phyloP scores from a whole-genome alignment of 2,329 filamentous ascomycete genomes.

The Chaetomium strumarium region DNA sequence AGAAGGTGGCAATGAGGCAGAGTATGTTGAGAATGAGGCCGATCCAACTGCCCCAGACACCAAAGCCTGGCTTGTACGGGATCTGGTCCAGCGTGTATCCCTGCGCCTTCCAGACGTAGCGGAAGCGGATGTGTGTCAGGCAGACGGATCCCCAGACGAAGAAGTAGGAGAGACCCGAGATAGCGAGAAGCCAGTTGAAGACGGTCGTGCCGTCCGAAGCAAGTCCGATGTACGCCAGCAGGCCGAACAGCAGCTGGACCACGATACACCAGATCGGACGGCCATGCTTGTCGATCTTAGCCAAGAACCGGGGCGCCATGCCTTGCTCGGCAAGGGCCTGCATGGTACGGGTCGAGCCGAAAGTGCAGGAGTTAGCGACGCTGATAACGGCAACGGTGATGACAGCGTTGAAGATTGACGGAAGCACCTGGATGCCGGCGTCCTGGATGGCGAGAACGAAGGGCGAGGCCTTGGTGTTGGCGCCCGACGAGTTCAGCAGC shows the following conservation, averaged over 20 bases:
- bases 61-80: slow-evolving; percentile 43
- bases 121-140: slow-evolving; percentile 60
- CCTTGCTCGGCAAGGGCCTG: slow-evolving; percentile 43
- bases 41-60: slow-evolving; percentile 62
- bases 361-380: slow-evolving; percentile 47
- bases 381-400: slow-evolving; percentile 47
- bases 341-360: slow-evolving; percentile 46
- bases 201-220: slow-evolving; percentile 36
- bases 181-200: slow-evolving; percentile 62
- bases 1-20: slow-evolving; percentile 67
- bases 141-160: slow-evolving; percentile 71
- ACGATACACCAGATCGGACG: slow-evolving; percentile 52
- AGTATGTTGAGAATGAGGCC: slow-evolving; percentile 61
- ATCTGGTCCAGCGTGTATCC: slow-evolving; percentile 47
- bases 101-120: slow-evolving; percentile 53
- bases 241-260: slow-evolving; percentile 50
- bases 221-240: slow-evolving; percentile 53
- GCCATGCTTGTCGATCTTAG: slow-evolving; percentile 56
- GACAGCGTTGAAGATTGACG: slow-evolving; percentile 67
- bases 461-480: slow-evolving; percentile 7
- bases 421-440: slow-evolving; percentile 61
- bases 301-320: slow-evolving; percentile 51
- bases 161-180: slow-evolving; percentile 67
- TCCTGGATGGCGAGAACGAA: slow-evolving; percentile 33
- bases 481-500: slow-evolving; percentile 7